Evolutionary conservation across 2,329 filamentous ascomycete genomes (phyloP), one percentile per base, ranked within the genome.

Genomic region (Xylariaceae sp.): DNA sequence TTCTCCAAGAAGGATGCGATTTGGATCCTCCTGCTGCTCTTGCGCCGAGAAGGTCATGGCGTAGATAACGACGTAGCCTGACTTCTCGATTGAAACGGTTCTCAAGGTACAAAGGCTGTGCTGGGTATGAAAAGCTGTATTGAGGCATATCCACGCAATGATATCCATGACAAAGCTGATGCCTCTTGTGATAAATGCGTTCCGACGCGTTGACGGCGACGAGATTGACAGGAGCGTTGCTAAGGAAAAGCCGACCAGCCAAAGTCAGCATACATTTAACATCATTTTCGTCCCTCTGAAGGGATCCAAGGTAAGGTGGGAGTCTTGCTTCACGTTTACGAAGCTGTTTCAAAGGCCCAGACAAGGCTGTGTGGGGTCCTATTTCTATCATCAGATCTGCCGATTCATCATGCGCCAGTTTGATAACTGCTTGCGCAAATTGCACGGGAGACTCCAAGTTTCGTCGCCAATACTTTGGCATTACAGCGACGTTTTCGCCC

Each of bases 61-160:
- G 39, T 12, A 31, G 28, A 12, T 31, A 13, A 1, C 31, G 34
- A 13, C 45, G 18, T 2, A 13, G 16, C 0, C 56, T 42, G 12
- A 42, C 41, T 38, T 53, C 51, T 18, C 39, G 36, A 31, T 51
- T 56, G 1, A 22, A 4, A 1, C 51, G 46, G 18, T 18, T 31
- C 34, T 59, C 56, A 10, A 36, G 16, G 42, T 50, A 55, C 5
- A n/a, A 45, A 1, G 33, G 2, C 3, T 45, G 52, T 7, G 41
- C 45, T n/a, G n/a, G n/a, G 19, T 56, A 45, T 6, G 28, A 42
- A 22, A 38, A 59, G 10, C 52, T 49, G 18, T 59, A 59, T 4
- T 45, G 16, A 1, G 57, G 54, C 2, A 59, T 17, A 18, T 54
- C 51, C 3, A 50, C 12, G 6, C 46, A 13, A 1, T 40, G 36